Evolutionary conservation across 768 basidiomycete genomes (phyloP).

Genomic region (Tulasnella sp.): DNA sequence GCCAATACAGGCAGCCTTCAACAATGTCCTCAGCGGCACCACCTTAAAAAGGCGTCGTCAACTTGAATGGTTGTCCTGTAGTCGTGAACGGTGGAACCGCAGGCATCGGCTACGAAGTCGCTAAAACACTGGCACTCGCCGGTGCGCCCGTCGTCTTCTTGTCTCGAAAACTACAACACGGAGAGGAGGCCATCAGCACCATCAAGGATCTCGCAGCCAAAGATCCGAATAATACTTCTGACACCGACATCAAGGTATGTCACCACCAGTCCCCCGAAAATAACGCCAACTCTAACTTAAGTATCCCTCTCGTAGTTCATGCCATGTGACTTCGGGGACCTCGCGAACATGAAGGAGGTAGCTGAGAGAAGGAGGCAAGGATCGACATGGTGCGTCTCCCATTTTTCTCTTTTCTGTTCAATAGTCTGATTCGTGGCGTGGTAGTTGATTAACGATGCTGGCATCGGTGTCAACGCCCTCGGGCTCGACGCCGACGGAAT

Average conservation of each 20-base stretch:
- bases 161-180: conserved; percentile 32
- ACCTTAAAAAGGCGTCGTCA: conserved; percentile 23
- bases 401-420: not conserved
- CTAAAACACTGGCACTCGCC: conserved; percentile 34
- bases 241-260: conserved; percentile 9
- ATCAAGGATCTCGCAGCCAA: conserved; percentile 29
- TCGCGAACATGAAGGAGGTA: conserved; percentile 33
- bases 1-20: conserved; percentile 21
- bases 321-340: conserved; percentile 35
- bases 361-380: conserved; percentile 30
- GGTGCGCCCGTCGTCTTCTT: conserved; percentile 35
- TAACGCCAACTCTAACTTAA: not conserved
- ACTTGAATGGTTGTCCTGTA: conserved; percentile 25
- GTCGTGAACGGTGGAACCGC: conserved; percentile 36
- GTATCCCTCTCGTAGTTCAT: not conserved
- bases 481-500: conserved; percentile 35
- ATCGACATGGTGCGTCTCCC: conserved; percentile 30
- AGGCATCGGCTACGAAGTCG: conserved; percentile 37
- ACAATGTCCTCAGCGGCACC: conserved; percentile 21
- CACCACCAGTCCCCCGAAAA: too few relatives aligned
- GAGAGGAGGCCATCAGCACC: conserved; percentile 32
- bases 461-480: conserved; percentile 35
- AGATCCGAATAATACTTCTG: conserved; percentile 20
- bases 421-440: not conserved
- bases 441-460: conserved; percentile 36